Evolutionary conservation across 768 basidiomycete species (phyloP).

Genomic region (Phanerochaete carnosa): DNA sequence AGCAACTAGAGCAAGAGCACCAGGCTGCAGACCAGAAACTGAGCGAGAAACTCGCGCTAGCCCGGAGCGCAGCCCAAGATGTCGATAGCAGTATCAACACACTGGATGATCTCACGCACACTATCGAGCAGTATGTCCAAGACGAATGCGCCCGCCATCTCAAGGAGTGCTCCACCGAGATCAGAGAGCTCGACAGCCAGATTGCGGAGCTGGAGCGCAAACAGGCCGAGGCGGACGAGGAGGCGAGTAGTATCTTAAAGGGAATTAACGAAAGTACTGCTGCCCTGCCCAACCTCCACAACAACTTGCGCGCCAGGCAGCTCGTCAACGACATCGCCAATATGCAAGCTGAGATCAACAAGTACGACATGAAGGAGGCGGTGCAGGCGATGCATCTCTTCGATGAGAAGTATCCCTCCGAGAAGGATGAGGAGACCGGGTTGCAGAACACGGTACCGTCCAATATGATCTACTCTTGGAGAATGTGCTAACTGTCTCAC

Average conservation of each 20-base stretch:
- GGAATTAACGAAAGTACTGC: constrained; percentile 78
- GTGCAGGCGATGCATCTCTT: constrained; percentile 83
- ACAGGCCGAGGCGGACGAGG: constrained; percentile 38
- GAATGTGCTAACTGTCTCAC: no score
- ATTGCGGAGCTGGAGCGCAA: constrained; percentile 40
- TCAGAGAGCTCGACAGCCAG: constrained; percentile 45
- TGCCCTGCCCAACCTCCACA: constrained; percentile 65
- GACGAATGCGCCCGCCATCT: constrained; percentile 61
- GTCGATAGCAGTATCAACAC: constrained; percentile 57
- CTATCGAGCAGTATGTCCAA: constrained; percentile 71
- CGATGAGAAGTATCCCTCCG: constrained; percentile 70
- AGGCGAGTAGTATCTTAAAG: constrained; percentile 61
- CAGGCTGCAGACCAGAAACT: constrained; percentile 47
- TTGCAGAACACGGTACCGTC: constrained; percentile 51
- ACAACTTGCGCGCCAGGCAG: constrained; percentile 78
- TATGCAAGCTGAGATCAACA: constrained; percentile 68
- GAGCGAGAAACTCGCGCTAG: constrained; percentile 44
- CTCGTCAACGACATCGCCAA: constrained; percentile 62
- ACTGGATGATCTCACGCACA: constrained; percentile 50
- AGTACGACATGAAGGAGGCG: constrained; percentile 83
- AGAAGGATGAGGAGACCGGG: constrained; percentile 70
- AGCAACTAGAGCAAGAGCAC: constrained; percentile 55
- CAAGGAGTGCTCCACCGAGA: constrained; percentile 52
- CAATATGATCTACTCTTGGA: no score
- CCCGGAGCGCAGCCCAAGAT: constrained; percentile 58